These are phyloP conservation scores for Catharanthus roseus DNA, from an alignment of 257 asterid genomes.

Conservation along the genomic window DNA sequence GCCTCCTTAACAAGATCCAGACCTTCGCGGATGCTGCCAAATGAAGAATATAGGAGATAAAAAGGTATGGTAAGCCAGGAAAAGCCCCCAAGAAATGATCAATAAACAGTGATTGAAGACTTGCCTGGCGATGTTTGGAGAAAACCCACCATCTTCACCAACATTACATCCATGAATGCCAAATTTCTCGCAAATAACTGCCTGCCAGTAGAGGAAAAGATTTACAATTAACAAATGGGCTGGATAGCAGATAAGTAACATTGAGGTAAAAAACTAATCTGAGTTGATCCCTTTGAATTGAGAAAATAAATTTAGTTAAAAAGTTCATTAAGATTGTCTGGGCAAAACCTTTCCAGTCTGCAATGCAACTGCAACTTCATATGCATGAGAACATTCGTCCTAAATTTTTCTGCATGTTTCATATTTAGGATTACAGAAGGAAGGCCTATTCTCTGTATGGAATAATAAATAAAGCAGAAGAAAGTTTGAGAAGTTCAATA, in stretches of 20 bases:
- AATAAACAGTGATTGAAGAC: constrained; percentile 24
- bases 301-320: not conserved
- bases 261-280: not conserved
- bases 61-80: constrained; percentile 12
- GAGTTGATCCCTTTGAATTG: not conserved
- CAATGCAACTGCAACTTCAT: not conserved
- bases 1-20: constrained; percentile 93
- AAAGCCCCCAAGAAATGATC: not conserved
- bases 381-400: not conserved
- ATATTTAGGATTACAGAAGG: not conserved
- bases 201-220: constrained; percentile 42
- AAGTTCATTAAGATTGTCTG: not conserved
- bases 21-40: constrained; percentile 85
- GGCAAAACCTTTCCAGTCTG: not conserved
- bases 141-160: constrained; percentile 97
- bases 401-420: not conserved
- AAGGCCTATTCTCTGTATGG: too few species aligned
- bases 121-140: constrained; percentile 93
- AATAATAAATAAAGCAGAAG: not conserved
- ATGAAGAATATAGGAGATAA: constrained; percentile 18
- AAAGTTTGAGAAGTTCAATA: not conserved
- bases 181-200: constrained; percentile 71
- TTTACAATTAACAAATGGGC: constrained; percentile 4
- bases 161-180: constrained; percentile 82
- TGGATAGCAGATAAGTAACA: not conserved